Base-by-base conservation (phyloP, 2,329 filamentous ascomycete species). In the Clonostachys solani region DNA sequence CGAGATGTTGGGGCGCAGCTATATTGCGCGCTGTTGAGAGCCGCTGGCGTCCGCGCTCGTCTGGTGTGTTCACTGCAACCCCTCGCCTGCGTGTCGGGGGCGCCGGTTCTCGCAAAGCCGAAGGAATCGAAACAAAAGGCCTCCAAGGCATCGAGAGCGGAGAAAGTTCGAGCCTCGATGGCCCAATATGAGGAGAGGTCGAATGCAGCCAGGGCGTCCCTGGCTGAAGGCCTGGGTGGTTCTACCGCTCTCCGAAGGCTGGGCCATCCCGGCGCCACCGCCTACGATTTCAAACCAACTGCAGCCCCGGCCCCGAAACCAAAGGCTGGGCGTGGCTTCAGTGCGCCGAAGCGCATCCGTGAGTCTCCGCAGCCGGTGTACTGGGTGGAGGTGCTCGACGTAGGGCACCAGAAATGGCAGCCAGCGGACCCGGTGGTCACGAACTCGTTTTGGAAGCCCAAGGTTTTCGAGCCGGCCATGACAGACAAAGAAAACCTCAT, bases 341-440 rank as follows among this genome's bases (percentile, higher is more conserved):
- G 60, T 19, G 57, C 54, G 45, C 68, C 60, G 12, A 70, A 67
- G 46, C 67, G 60, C 13, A 78, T 86, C 12, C 77, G 76, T 19
- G 89, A 92, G 59, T 92, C 90, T 0, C 66, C 80, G 0, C 89
- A 86, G 57, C 94, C 94, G 0, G 77, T 97, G 4, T 97, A 91
- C 61, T 99, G 94, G 94, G 86, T 96, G 1, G 94, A 99, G 67
- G 85, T 89, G 5, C 88, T 96, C 53, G 92, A 96, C 52, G 74
- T 83, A 46, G 87, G 87, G 1, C 82, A 90, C 53, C 89, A 96
- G 61, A 95, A 90, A 71, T 99, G 94, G 94, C 81, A 96, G 47
- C 80, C 90, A 0, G 81, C 94, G 36, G 94, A 99, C 61, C 83
- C 92, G 0, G 66, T 96, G 1, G 90, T 94, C 3, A 95, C 92